Evolutionary conservation across 805 yeast species (phyloP).

Genomic region (Metschnikowia colocasiae): DNA sequence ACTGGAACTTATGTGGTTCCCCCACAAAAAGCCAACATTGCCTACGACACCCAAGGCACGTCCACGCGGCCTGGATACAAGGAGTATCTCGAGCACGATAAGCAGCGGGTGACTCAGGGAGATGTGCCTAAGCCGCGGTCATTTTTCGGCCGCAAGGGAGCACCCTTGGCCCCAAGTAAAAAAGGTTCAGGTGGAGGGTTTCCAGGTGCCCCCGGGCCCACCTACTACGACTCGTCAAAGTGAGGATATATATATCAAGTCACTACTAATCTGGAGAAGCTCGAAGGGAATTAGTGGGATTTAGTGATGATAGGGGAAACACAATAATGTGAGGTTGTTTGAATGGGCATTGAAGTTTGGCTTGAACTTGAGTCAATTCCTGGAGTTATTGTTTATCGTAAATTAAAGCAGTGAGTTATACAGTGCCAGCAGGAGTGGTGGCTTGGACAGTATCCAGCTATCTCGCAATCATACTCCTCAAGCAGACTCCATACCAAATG

Average conservation of each 20-base stretch:
- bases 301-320: no score
- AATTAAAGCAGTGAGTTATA: neutral
- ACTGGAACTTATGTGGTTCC: slow-evolving; percentile 22
- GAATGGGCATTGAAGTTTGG: no score
- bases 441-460: neutral
- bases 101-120: slow-evolving; percentile 30
- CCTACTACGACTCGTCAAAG: slow-evolving; percentile 21
- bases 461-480: neutral
- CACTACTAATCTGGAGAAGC: no score
- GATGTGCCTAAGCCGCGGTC: slow-evolving; percentile 29
- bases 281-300: no score
- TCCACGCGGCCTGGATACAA: slow-evolving; percentile 37
- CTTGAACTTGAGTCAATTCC: no score
- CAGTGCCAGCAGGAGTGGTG: neutral
- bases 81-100: slow-evolving; percentile 30
- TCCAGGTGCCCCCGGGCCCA: slow-evolving; percentile 36
- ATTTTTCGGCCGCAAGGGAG: slow-evolving; percentile 27
- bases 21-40: slow-evolving; percentile 35
- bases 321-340: no score
- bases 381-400: neutral
- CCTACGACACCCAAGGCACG: slow-evolving; percentile 32
- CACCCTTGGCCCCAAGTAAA: slow-evolving; percentile 32
- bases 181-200: slow-evolving; percentile 26
- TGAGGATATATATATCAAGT: no score
- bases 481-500: neutral